These are phyloP conservation scores for Phytophthora tubulina DNA, from an alignment of 352 stramenopile genomes.

Conservation along the genomic window DNA sequence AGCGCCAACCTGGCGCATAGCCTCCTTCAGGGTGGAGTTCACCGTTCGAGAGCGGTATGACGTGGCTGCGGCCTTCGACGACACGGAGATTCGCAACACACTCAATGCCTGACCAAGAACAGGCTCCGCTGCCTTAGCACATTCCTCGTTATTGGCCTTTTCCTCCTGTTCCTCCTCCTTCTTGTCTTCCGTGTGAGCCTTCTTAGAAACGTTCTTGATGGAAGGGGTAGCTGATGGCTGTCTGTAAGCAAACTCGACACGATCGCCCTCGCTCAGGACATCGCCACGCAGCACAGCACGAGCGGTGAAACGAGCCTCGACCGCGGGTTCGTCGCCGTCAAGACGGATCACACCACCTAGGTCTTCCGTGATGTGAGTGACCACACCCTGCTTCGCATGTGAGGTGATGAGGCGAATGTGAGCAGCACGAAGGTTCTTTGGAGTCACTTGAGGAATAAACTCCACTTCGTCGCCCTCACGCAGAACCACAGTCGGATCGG, in stretches of 20 bases:
- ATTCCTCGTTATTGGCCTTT: slow-evolving; percentile 22
- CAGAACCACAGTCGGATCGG: slow-evolving; percentile 60
- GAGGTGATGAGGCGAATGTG: slow-evolving; percentile 66
- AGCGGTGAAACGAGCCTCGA: slow-evolving; percentile 58
- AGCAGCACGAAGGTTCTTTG: slow-evolving; percentile 62
- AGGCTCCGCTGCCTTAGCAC: slow-evolving; percentile 8
- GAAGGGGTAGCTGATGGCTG: slow-evolving; percentile 35
- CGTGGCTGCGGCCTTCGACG: slow-evolving; percentile 21
- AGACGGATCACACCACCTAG: slow-evolving; percentile 66
- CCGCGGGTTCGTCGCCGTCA: slow-evolving; percentile 42
- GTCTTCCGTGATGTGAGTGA: slow-evolving; percentile 59
- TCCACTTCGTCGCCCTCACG: slow-evolving; percentile 80
- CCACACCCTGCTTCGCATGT: slow-evolving; percentile 68
- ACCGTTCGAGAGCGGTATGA: slow-evolving; percentile 53
- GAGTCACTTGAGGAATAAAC: slow-evolving; percentile 57
- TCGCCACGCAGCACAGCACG: slow-evolving; percentile 71
- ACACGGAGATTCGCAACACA: slow-evolving; percentile 55
- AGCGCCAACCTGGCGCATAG: slow-evolving; percentile 72
- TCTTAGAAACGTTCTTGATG: slow-evolving; percentile 36
- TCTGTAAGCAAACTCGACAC: slow-evolving; percentile 74
- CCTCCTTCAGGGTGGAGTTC: slow-evolving; percentile 75
- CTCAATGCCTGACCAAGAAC: slow-evolving; percentile 56
- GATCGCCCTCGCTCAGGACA: slow-evolving; percentile 69
- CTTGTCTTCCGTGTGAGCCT: slow-evolving; percentile 33
- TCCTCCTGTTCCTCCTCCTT: slow-evolving; percentile 28